Base-by-base conservation (phyloP, 108 stramenopile species). In the Nitzschia inconspicua region DNA sequence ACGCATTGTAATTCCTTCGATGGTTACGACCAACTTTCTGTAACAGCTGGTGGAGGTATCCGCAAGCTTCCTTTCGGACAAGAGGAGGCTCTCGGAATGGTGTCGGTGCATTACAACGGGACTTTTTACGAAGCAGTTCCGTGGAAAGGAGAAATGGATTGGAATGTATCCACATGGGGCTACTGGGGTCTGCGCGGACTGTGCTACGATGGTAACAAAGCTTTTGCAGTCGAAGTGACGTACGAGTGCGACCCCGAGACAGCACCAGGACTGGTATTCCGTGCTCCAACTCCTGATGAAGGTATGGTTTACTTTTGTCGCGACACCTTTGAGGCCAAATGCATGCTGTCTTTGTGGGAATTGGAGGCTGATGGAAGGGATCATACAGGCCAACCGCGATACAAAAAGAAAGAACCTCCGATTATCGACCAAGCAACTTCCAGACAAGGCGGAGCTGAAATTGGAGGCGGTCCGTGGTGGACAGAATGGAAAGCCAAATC, bases 1-100 rank as follows among this genome's bases (percentile, higher is more conserved):
- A 72, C 79, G 4, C 93, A 95, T 49, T 89, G 89, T 70, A 95
- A 95, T 66, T 73, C 75, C 25, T 95, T 95, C 47, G 77, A 84
- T 19, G 78, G 72, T n/a, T 72, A 81, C 58, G 41, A 57, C 3
- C 54, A 65, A 59, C 25, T 49, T 18, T 42, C 66, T 36, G 74
- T 91, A 5, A 94, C 93, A 18, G 81, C 93, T 3, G 89, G 89
- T 50, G 93, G 93, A 50, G 93, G 89, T 1, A 77, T 78, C 46
- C 70, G 93, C 31, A 58, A 76, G 22, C 56, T 94, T 13, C 89
- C 87, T 16, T 82, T 87, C 28, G 85, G 84, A 62, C 64, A 60
- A 39, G 74, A 72, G 20, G 87, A 87, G 58, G 60, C 70, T 9
- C 66, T 94, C 14, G 89, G 89, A 23, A 75, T 90, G 70, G 61